Evolutionary conservation across 2,329 filamentous ascomycete genomes (phyloP), one percentile per base, ranked within the genome.

Genomic region (Ceratocystis smalleyi): DNA sequence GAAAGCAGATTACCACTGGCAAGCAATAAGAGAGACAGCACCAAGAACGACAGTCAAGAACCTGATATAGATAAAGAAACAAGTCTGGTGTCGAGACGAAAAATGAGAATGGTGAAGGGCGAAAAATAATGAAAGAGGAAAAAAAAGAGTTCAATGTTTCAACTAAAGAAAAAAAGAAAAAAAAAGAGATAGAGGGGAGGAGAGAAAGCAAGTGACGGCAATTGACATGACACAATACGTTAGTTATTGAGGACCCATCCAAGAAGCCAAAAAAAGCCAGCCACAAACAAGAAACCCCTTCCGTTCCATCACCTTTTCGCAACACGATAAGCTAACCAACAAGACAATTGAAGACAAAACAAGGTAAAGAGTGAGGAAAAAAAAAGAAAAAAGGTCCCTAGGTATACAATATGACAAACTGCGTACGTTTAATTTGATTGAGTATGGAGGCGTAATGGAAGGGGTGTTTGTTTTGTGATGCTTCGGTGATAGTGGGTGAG

Each of bases 111-210:
- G 40, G 49, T 15, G 27, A 49, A 63, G 51, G 43, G 59, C 65
- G 55, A 66, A 35, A 65, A 63, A 67, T 51, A 49, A 57, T 24
- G 65, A 59, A 43, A 51, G 66, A 62, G 59, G 6, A 49, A 66
- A 57, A 66, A 57, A 55, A 60, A 47, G n/a, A 17, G 49, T 47
- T 30, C 65, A 63, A 40, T 40, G 35, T 40, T 40, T 40, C 35
- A 40, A 40, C 35, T 62, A 65, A 64, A 61, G 65, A 64, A 67
- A 55, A 62, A 64, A 55, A 45, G 57, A 49, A 60, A 45, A 24
- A 55, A 35, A 65, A 49, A 55, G 51, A 64, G 19, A 59, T 6
- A 59, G 12, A 61, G 57, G 32, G 27, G 15, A 43, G 27, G 62
- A 43, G 47, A 63, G 51, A 35, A 51, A 66, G 57, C 59, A 49